These are phyloP conservation scores for Arachnomyces sp. DNA, from an alignment of 2,329 filamentous ascomycete genomes.

Conservation along the genomic window DNA sequence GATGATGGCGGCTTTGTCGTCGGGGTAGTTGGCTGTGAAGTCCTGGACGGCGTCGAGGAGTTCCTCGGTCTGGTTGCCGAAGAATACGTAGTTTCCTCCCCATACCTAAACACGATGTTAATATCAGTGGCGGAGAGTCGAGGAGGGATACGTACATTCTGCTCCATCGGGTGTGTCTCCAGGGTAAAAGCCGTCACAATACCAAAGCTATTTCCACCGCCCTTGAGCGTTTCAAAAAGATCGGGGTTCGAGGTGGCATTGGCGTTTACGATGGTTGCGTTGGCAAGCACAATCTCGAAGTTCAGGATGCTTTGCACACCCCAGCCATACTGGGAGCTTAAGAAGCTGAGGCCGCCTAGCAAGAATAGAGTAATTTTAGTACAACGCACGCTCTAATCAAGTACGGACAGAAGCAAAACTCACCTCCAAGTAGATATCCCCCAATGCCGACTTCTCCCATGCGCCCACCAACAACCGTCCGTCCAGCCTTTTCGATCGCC, in stretches of 20 bases:
- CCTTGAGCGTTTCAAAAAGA: slow-evolving; percentile 36
- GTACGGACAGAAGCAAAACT: too few species aligned
- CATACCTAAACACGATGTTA: too few species aligned
- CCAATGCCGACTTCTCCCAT: slow-evolving; percentile 44
- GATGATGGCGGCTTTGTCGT: slow-evolving; percentile 55
- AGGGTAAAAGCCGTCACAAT: slow-evolving; percentile 36
- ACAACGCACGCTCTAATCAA: too few species aligned
- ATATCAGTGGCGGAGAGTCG: too few species aligned
- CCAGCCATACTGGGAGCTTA: slow-evolving; percentile 37
- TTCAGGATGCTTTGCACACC: slow-evolving; percentile 42
- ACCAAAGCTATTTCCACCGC: slow-evolving; percentile 36
- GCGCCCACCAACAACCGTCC: slow-evolving; percentile 37
- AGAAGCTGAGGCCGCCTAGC: slow-evolving; percentile 30
- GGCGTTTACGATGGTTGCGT: slow-evolving; percentile 38
- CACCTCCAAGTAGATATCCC: slow-evolving; percentile 41
- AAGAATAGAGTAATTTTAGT: too few species aligned
- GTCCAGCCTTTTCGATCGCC: slow-evolving; percentile 23
- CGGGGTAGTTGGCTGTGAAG: slow-evolving; percentile 43
- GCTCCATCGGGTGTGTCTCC: slow-evolving; percentile 25
- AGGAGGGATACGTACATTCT: too few species aligned
- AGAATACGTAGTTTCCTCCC: slow-evolving; percentile 41
- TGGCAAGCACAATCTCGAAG: slow-evolving; percentile 42
- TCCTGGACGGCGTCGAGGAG: slow-evolving; percentile 26
- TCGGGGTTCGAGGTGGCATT: slow-evolving; percentile 32
- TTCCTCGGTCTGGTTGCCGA: slow-evolving; percentile 28